phyloP scores from a whole-genome alignment of 768 basidiomycete species.

The Suillus luteus region DNA sequence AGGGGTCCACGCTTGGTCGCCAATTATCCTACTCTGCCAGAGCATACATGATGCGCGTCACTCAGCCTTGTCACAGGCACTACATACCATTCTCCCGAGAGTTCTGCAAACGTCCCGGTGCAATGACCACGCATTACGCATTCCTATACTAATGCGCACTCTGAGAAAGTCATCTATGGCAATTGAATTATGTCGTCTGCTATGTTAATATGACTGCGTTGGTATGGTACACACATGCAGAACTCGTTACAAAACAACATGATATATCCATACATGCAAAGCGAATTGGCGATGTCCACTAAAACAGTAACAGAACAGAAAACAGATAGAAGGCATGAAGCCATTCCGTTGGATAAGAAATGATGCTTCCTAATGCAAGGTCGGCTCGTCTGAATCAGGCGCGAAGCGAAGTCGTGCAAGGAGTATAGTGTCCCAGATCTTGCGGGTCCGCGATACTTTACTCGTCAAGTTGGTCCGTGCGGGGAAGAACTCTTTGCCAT shows the following conservation, averaged over 20 bases:
- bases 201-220: not conserved
- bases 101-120: not conserved
- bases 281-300: not conserved
- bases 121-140: not conserved
- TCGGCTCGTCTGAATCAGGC: constrained; percentile 60
- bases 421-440: constrained; percentile 59
- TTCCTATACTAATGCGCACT: not conserved
- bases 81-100: not conserved
- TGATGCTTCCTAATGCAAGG: constrained; percentile 28
- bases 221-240: not conserved
- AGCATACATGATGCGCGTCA: too few relatives aligned
- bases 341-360: not conserved
- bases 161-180: not conserved
- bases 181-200: not conserved
- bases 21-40: not conserved
- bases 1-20: not conserved
- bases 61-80: not conserved
- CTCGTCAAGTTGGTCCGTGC: constrained; percentile 40
- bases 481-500: constrained; percentile 39
- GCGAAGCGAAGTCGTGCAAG: constrained; percentile 68
- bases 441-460: constrained; percentile 52
- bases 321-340: not conserved
- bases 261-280: not conserved
- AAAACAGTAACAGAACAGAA: not conserved
- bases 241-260: constrained; percentile 2